Base-by-base conservation (phyloP, 164 flowering plant genomes). In the Dillenia suffruticosa region DNA sequence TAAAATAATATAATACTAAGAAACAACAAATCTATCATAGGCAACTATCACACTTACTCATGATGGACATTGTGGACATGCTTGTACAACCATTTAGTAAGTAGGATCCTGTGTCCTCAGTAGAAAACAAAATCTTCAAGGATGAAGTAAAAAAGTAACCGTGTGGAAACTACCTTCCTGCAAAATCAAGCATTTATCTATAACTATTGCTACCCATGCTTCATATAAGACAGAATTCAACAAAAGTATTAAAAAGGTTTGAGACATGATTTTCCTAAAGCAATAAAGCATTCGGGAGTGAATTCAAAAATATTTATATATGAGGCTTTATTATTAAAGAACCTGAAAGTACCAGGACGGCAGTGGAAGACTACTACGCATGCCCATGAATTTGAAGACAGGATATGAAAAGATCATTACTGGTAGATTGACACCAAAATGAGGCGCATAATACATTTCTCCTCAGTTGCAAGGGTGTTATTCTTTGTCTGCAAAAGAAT, bases 21-120 rank as follows among this genome's bases (percentile, higher is more conserved):
- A 12, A 46, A n/a, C 19, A 46, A 11, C 55, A 13, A 19, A 52
- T 8, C 12, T 11, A n/a, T n/a, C n/a, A n/a, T n/a, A n/a, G n/a
- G n/a, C n/a, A n/a, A n/a, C 24, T 15, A 15, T 54, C 46, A 43
- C 52, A 77, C 97, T 83, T 72, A 95, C 99, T 95, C 99, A 70
- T 95, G 99, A 71, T 95, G 99, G 62, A 95, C 90, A 74, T 94
- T 88, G 77, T 95, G 99, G 48, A 95, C 92, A 77, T 92, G 96
- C 78, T 95, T 82, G 87, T 95, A 95, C 69, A 95, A 66, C 97
- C 97, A 95, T 76, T 90, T 95, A 55, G 99, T 95, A 69, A 92
- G 97, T 56, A 92, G 68, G 54, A 92, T 54, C 68, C 97, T 77
- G 74, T 92, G 99, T 12, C 99, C 99, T 97, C 97, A 92, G 56